A percentile compares a stretch with the other conserved stretches of the same genome.
These are phyloP conservation scores for Phialemoniopsis sp. DNA, from an alignment of 2,329 filamentous ascomycete genomes.

Conservation along the genomic window DNA sequence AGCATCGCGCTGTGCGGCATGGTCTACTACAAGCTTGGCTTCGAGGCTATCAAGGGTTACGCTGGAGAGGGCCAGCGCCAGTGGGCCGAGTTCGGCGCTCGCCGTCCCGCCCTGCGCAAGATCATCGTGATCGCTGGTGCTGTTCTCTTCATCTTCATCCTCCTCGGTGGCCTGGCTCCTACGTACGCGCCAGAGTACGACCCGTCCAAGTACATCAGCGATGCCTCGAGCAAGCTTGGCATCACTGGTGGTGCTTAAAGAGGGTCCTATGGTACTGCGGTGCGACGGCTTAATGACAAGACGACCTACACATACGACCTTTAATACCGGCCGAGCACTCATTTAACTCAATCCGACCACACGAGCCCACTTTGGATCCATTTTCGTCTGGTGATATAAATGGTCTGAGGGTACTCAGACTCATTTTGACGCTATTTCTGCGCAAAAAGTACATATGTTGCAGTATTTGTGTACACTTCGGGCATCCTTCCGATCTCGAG, in stretches of 20 bases:
- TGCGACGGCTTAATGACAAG: constrained; percentile 12
- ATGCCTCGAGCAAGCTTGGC: constrained; percentile 46
- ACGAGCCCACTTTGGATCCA: too few relatives aligned
- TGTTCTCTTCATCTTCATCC: constrained; percentile 61
- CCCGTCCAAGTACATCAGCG: constrained; percentile 41
- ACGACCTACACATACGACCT: neutral
- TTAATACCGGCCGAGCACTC: too few relatives aligned
- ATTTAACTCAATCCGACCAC: too few relatives aligned
- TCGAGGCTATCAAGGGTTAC: constrained; percentile 79
- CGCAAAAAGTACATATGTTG: too few relatives aligned
- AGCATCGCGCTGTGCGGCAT: constrained; percentile 74
- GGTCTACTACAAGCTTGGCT: constrained; percentile 82
- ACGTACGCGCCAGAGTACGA: constrained; percentile 53
- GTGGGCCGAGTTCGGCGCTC: constrained; percentile 82
- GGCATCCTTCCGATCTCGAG: too few relatives aligned
- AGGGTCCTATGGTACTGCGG: too few relatives aligned
- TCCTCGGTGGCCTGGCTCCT: constrained; percentile 66
- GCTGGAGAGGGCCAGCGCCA: constrained; percentile 66
- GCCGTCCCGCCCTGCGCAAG: constrained; percentile 74
- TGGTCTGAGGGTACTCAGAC: too few relatives aligned
- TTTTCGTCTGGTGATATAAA: too few relatives aligned
- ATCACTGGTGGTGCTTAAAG: constrained; percentile 18
- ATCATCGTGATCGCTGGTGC: constrained; percentile 63
- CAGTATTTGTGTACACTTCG: too few relatives aligned
- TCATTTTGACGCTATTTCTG: too few relatives aligned